Evolutionary conservation across 345 rosid species (phyloP).

Genomic region (Citrus unshiu): DNA sequence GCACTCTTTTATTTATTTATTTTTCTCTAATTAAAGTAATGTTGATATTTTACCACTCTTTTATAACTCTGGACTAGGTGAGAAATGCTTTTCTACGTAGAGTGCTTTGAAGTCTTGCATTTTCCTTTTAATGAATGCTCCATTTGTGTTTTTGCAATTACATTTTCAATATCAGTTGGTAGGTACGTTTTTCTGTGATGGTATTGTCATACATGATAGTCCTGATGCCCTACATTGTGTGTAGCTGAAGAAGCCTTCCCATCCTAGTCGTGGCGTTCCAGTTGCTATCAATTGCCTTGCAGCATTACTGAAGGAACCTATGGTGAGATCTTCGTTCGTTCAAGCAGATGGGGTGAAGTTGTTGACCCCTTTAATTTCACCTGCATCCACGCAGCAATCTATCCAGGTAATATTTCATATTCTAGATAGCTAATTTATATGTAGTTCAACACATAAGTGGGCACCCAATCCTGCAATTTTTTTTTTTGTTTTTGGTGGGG

Average conservation of each 20-base stretch:
- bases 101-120: neutral
- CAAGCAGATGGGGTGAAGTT: conserved; percentile 90
- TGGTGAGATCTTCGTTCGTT: conserved; percentile 89
- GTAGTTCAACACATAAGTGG: neutral
- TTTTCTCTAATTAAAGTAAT: neutral
- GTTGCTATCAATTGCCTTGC: conserved; percentile 75
- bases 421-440: neutral
- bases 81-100: neutral
- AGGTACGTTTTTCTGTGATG: neutral
- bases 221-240: conserved; percentile 20
- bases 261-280: conserved; percentile 76
- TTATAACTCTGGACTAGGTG: neutral
- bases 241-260: conserved; percentile 89
- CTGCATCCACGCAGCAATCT: conserved; percentile 96
- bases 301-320: conserved; percentile 75
- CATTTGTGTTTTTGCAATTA: neutral
- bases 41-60: neutral
- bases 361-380: conserved; percentile 78
- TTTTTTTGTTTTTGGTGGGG: no score
- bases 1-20: neutral
- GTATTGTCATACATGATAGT: neutral
- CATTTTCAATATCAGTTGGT: neutral
- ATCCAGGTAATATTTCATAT: conserved; percentile 56
- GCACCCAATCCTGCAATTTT: neutral
- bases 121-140: neutral